A percentile compares a stretch with the other conserved stretches of the same genome.
Evolutionary conservation across 306 rosid species (phyloP).

Genomic region (Vicia faba): DNA sequence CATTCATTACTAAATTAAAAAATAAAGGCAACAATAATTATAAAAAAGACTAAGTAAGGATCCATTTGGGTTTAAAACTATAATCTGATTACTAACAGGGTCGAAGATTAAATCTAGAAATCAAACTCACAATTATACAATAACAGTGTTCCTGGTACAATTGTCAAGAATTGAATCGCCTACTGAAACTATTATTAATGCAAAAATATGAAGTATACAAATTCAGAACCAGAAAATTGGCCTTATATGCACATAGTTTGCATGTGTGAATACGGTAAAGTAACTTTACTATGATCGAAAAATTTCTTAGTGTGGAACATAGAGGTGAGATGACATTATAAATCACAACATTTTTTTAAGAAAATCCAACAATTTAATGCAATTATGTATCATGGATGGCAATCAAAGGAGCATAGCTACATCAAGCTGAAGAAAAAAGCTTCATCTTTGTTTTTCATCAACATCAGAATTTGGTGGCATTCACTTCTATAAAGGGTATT

Average conservation of each 20-base stretch:
- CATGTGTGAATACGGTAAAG: not conserved
- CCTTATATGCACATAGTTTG: not conserved
- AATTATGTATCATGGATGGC: not conserved
- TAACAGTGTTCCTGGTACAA: not conserved
- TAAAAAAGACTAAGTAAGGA: not conserved
- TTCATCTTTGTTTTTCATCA: not conserved
- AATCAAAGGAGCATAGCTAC: not conserved
- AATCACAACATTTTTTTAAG: not conserved
- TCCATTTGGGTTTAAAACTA: constrained; percentile 19
- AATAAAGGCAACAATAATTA: constrained; percentile 3
- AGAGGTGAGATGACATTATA: not conserved
- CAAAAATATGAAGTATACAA: not conserved
- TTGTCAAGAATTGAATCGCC: not conserved
- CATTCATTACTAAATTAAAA: constrained; percentile 11
- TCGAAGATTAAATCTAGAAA: constrained; percentile 21
- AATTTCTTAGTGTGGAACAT: not conserved
- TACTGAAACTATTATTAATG: constrained; percentile 10
- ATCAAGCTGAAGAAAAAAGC: not conserved
- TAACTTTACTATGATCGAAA: not conserved
- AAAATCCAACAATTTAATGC: not conserved
- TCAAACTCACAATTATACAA: not conserved
- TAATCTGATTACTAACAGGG: not conserved
- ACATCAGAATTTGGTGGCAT: not conserved
- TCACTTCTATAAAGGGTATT: not conserved
- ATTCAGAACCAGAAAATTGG: not conserved